Conservation (phyloP, 1,139 yeast species). For the Yamadazyma diddensiae region DNA sequence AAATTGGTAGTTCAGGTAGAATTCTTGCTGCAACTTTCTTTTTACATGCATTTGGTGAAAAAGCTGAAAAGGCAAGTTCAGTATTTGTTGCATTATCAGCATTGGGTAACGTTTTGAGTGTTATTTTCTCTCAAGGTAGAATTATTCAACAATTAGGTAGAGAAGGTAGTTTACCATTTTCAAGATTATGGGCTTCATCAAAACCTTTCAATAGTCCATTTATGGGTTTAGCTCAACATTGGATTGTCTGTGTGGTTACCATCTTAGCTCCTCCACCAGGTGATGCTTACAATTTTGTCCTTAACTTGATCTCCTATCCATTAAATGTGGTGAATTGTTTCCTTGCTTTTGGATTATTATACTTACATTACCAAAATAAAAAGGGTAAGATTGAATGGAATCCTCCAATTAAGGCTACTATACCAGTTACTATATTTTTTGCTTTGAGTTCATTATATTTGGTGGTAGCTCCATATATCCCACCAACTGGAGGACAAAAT, state of each 20-base stretch:
- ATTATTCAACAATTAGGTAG: constrained; percentile 48
- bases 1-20: constrained; percentile 40
- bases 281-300: constrained; percentile 47
- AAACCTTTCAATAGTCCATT: constrained; percentile 46
- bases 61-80: constrained; percentile 47
- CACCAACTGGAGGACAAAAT: constrained; percentile 64
- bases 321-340: constrained; percentile 50
- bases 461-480: constrained; percentile 77
- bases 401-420: constrained; percentile 70
- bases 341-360: constrained; percentile 42
- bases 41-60: constrained; percentile 42
- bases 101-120: constrained; percentile 48
- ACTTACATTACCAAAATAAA: constrained; percentile 41
- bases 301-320: constrained; percentile 50
- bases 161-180: constrained; percentile 47
- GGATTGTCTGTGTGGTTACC: constrained; percentile 48
- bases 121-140: constrained; percentile 50
- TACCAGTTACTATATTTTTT: constrained; percentile 64
- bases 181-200: constrained; percentile 42
- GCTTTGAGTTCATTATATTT: constrained; percentile 66
- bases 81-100: constrained; percentile 50
- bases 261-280: constrained; percentile 51
- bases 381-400: constrained; percentile 62
- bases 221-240: constrained; percentile 60
- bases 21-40: constrained; percentile 48